Percentiles rank a stretch among this genome's conserved stretches.
These are phyloP conservation scores for Exserohilum rostratum DNA, from an alignment of 2,329 filamentous ascomycete species.

Conservation along the genomic window DNA sequence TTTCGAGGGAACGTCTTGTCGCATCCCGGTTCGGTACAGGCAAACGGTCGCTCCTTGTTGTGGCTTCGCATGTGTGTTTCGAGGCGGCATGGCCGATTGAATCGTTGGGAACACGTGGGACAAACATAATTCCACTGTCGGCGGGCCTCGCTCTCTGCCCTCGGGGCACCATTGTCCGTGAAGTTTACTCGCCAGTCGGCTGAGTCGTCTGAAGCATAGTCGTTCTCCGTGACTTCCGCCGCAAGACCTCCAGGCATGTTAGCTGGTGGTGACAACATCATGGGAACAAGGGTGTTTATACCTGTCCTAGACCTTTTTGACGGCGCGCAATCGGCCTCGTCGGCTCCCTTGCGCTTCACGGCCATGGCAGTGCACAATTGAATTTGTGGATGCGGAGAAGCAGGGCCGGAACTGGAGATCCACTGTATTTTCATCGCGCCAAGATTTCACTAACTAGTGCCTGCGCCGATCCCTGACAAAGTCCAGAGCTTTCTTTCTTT, in stretches of 20 bases:
- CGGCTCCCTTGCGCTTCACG: slow-evolving; percentile 34
- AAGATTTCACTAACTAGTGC: slow-evolving; percentile 28
- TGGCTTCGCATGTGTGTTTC: slow-evolving; percentile 80
- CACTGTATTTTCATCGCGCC: slow-evolving; percentile 28
- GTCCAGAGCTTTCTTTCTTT: slow-evolving; percentile 29
- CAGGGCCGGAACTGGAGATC: slow-evolving; percentile 6
- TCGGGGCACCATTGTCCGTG: slow-evolving; percentile 35
- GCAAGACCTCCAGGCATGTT: slow-evolving; percentile 13
- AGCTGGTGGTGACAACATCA: slow-evolving; percentile 9
- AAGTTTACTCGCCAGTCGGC: slow-evolving; percentile 33
- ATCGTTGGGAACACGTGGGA: slow-evolving; percentile 79
- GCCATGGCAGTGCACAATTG: slow-evolving; percentile 27
- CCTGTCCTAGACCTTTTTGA: slow-evolving; percentile 39
- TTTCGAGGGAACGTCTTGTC: slow-evolving; percentile 84
- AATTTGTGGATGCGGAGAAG: slow-evolving; percentile 12
- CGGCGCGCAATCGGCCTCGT: slow-evolving; percentile 3
- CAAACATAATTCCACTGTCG: slow-evolving; percentile 78
- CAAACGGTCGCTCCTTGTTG: slow-evolving; percentile 80
- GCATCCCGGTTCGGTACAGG: slow-evolving; percentile 72
- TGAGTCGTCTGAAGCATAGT: slow-evolving; percentile 30
- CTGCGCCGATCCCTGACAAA: slow-evolving; percentile 17
- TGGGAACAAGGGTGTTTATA: slow-evolving; percentile 11
- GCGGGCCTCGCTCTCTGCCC: slow-evolving; percentile 51
- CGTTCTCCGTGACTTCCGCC: slow-evolving; percentile 19
- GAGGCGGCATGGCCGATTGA: slow-evolving; percentile 83